A percentile compares a stretch with the other conserved stretches of the same genome.
phyloP scores from a whole-genome alignment of 2,329 filamentous ascomycete genomes.

The Pleurostoma richardsiae region DNA sequence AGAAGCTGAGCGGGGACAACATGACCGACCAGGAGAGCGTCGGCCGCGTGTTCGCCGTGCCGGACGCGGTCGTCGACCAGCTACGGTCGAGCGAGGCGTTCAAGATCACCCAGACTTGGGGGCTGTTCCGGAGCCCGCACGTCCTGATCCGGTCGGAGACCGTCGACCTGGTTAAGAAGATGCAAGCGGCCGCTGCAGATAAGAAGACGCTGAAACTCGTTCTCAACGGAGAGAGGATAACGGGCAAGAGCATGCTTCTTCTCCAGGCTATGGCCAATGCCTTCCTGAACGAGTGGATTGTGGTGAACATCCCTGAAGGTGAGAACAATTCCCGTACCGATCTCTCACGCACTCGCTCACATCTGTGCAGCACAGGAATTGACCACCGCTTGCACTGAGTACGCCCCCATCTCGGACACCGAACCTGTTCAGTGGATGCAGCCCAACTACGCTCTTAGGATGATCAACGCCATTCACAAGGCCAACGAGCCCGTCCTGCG shows the following conservation, averaged over 20 bases:
- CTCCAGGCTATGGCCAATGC: conserved; percentile 80
- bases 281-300: conserved; percentile 79
- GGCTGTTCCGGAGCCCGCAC: conserved; percentile 76
- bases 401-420: conserved; percentile 61
- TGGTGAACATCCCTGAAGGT: conserved; percentile 89
- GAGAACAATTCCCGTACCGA: conserved; percentile 19
- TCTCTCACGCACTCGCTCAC: not conserved
- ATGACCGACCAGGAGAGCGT: conserved; percentile 49
- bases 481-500: conserved; percentile 66
- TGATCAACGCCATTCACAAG: conserved; percentile 67
- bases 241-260: conserved; percentile 83
- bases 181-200: conserved; percentile 50
- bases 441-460: conserved; percentile 67
- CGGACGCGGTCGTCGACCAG: conserved; percentile 67
- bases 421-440: conserved; percentile 65
- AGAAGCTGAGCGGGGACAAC: conserved; percentile 51
- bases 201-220: conserved; percentile 60
- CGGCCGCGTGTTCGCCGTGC: conserved; percentile 66
- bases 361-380: conserved; percentile 67
- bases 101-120: conserved; percentile 85
- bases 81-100: conserved; percentile 84
- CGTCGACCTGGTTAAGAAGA: conserved; percentile 60
- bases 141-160: conserved; percentile 75
- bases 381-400: conserved; percentile 74
- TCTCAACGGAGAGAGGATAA: conserved; percentile 65